Evolutionary conservation across 495 filamentous ascomycete species (phyloP).

Genomic region (Bathelium albidoporum): DNA sequence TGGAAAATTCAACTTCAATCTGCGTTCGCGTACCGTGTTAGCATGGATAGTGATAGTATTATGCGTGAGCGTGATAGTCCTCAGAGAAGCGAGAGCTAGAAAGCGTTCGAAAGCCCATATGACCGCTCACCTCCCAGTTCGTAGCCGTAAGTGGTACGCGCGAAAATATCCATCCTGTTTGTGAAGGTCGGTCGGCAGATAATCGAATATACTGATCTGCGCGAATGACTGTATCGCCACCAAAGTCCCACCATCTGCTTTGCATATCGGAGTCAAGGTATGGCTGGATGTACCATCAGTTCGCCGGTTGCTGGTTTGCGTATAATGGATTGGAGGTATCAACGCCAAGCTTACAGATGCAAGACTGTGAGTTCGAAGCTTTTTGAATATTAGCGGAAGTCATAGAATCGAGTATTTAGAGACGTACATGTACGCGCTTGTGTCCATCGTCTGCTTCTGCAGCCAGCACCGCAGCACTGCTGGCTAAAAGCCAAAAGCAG

Average conservation of each 20-base stretch:
- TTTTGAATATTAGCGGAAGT: conserved; percentile 8
- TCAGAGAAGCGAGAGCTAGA: neutral
- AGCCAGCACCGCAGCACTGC: neutral
- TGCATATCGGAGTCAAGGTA: conserved; percentile 98
- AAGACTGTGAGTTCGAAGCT: conserved; percentile 73
- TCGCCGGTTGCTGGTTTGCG: neutral
- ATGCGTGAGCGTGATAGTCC: conserved; percentile 13
- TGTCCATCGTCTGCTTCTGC: conserved; percentile 2
- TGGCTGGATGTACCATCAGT: conserved; percentile 45
- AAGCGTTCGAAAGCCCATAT: neutral
- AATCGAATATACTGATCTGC: conserved; percentile 94
- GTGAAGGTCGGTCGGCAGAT: conserved; percentile 78
- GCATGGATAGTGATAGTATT: conserved; percentile 1
- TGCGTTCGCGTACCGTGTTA: conserved; percentile 23
- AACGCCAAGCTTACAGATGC: conserved; percentile 20
- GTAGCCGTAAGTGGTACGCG: conserved; percentile 91
- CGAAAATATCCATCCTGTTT: conserved; percentile 87
- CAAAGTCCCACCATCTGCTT: conserved; percentile 99
- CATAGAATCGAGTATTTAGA: conserved; percentile 8
- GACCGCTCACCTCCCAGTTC: conserved; percentile 75
- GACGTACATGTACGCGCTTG: conserved; percentile 1
- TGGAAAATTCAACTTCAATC: conserved; percentile 93
- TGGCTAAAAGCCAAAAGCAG: neutral
- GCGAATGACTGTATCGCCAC: conserved; percentile 86
- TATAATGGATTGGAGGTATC: conserved; percentile 9